Evolutionary conservation across 1,284 basidiomycete genomes (phyloP).

Genomic region (Puccinia polysora): DNA sequence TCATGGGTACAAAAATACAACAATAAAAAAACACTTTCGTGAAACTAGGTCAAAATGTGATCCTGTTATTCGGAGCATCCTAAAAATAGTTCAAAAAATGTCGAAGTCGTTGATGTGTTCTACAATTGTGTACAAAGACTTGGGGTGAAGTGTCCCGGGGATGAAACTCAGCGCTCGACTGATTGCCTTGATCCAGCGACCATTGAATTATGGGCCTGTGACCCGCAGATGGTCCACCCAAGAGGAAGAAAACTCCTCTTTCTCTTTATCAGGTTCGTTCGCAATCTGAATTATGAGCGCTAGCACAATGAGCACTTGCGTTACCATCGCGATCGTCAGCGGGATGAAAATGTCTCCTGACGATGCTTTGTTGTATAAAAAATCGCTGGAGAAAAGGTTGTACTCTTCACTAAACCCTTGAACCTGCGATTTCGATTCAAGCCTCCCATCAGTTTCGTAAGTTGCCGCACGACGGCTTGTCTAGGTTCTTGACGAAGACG

Average conservation of each 20-base stretch:
- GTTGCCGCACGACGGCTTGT: neutral
- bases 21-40: too few relatives aligned
- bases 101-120: neutral
- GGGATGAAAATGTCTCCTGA: slow-evolving; percentile 22
- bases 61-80: too few relatives aligned
- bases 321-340: slow-evolving; percentile 26
- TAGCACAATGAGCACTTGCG: slow-evolving; percentile 29
- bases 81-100: too few relatives aligned
- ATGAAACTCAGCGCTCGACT: neutral
- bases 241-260: slow-evolving; percentile 30
- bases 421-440: neutral
- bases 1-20: too few relatives aligned
- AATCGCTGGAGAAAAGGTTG: slow-evolving; percentile 14
- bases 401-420: slow-evolving; percentile 35
- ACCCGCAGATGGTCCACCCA: slow-evolving; percentile 32
- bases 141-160: neutral
- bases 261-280: slow-evolving; percentile 20
- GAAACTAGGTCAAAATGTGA: too few relatives aligned
- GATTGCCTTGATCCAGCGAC: neutral
- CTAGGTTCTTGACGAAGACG: neutral
- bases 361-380: slow-evolving; percentile 12
- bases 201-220: slow-evolving; percentile 7
- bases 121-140: neutral
- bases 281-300: slow-evolving; percentile 21
- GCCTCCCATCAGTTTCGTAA: neutral